A percentile compares a stretch with the other conserved stretches of the same genome.
These are phyloP conservation scores for Epichloe brachyelytri DNA, from an alignment of 2,329 filamentous ascomycete species.

Conservation along the genomic window DNA sequence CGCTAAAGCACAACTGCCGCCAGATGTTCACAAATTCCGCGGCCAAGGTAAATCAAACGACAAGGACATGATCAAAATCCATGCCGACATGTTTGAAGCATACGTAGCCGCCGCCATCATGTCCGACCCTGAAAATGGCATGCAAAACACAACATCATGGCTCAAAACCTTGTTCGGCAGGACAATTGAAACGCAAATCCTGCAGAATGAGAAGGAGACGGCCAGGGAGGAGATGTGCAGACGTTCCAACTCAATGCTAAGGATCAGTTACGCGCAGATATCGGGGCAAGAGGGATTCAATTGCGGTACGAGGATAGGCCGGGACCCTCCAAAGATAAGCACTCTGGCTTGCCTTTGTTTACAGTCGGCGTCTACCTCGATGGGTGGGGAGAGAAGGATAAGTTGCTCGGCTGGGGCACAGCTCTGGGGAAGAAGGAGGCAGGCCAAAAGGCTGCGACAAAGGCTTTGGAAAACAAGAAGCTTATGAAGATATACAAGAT, in stretches of 20 bases:
- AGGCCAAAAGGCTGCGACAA: slow-evolving; percentile 50
- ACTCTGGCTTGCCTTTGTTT: slow-evolving; percentile 42
- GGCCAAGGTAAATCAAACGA: slow-evolving; percentile 20
- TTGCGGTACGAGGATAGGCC: slow-evolving; percentile 49
- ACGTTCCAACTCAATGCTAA: slow-evolving; percentile 12
- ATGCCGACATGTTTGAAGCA: slow-evolving; percentile 82
- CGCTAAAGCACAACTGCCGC: slow-evolving; percentile 44
- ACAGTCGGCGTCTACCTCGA: slow-evolving; percentile 52
- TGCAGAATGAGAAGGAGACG: slow-evolving; percentile 11
- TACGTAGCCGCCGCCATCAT: slow-evolving; percentile 72
- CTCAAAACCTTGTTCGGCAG: slow-evolving; percentile 61
- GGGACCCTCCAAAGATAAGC: slow-evolving; percentile 38
- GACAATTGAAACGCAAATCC: slow-evolving; percentile 44
- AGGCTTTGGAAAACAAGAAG: slow-evolving; percentile 54
- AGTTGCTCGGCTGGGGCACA: slow-evolving; percentile 49
- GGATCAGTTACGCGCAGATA: slow-evolving; percentile 17
- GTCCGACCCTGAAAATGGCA: slow-evolving; percentile 50
- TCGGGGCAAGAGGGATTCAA: slow-evolving; percentile 44
- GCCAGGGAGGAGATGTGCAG: neutral
- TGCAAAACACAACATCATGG: slow-evolving; percentile 52
- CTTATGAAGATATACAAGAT: slow-evolving; percentile 37
- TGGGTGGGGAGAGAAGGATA: slow-evolving; percentile 53
- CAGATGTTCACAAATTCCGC: slow-evolving; percentile 22
- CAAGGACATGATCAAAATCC: slow-evolving; percentile 55
- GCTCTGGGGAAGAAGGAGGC: slow-evolving; percentile 58